Evolutionary conservation across 2,329 filamentous ascomycete species (phyloP).

Genomic region (Hirsutella minnesotensis): DNA sequence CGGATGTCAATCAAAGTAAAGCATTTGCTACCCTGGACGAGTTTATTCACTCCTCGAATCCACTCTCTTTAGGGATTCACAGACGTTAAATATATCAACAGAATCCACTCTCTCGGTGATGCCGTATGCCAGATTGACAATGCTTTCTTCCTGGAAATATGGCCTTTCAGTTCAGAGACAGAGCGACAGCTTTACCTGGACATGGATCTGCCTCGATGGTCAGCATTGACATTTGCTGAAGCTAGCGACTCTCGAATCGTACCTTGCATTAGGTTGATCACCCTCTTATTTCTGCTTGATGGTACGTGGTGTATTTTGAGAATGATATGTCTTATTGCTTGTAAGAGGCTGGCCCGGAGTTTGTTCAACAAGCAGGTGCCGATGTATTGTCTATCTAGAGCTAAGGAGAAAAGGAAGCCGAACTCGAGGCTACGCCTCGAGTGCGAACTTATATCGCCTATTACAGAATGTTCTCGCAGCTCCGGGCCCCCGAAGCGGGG

Average conservation of each 20-base stretch:
- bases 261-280: background rate
- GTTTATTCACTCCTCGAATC: background rate
- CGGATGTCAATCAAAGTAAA: background rate
- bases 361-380: too few species aligned
- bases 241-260: background rate
- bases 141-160: background rate
- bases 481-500: too few species aligned
- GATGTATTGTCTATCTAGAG: too few species aligned
- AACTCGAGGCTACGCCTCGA: too few species aligned
- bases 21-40: background rate
- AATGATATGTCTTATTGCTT: background rate
- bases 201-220: background rate
- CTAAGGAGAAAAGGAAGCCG: too few species aligned
- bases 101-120: too few species aligned
- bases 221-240: background rate
- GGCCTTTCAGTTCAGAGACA: background rate
- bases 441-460: too few species aligned
- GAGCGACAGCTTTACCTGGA: background rate
- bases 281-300: background rate
- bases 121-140: background rate
- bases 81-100: too few species aligned
- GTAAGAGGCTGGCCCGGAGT: too few species aligned
- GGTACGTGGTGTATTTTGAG: background rate
- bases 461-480: too few species aligned
- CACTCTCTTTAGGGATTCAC: too few species aligned